Evolutionary conservation across 1,284 basidiomycete genomes (phyloP).

Genomic region (Somion occarium): DNA sequence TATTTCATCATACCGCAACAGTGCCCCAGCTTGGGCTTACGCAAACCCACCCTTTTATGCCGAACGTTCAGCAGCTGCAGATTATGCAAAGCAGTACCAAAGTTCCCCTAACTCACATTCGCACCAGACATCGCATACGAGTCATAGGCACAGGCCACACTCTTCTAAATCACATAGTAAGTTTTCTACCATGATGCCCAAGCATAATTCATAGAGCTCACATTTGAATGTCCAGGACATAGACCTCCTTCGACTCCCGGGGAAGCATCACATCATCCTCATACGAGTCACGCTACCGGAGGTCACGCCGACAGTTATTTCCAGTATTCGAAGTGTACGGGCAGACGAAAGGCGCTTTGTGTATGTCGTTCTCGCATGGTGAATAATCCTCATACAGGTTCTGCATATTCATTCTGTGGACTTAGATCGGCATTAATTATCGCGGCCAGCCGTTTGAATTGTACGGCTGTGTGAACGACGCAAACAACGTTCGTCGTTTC

Average conservation of each 20-base stretch:
- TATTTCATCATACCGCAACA: background rate
- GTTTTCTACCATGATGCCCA: background rate
- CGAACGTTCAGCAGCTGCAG: background rate
- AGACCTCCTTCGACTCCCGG: background rate
- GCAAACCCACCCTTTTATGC: too few species aligned
- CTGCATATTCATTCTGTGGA: background rate
- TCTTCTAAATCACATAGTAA: slow-evolving; percentile 2
- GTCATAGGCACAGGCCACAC: background rate
- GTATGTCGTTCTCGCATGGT: slow-evolving; percentile 33
- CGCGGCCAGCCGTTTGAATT: slow-evolving; percentile 56
- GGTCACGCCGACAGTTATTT: slow-evolving; percentile 2
- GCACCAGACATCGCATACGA: background rate
- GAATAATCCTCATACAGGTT: slow-evolving; percentile 21
- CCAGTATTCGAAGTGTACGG: slow-evolving; percentile 66
- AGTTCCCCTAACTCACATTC: background rate
- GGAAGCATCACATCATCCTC: background rate
- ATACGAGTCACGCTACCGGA: background rate
- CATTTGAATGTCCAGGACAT: too few species aligned
- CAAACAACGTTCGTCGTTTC: slow-evolving; percentile 65
- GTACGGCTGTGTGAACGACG: slow-evolving; percentile 83
- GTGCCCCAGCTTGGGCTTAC: background rate
- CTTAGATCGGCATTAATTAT: slow-evolving; percentile 80
- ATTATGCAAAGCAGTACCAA: background rate
- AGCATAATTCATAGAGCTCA: background rate
- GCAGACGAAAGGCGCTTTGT: slow-evolving; percentile 68